Conservation (phyloP, 768 basidiomycete genomes). For the Podaxis rugospora region DNA sequence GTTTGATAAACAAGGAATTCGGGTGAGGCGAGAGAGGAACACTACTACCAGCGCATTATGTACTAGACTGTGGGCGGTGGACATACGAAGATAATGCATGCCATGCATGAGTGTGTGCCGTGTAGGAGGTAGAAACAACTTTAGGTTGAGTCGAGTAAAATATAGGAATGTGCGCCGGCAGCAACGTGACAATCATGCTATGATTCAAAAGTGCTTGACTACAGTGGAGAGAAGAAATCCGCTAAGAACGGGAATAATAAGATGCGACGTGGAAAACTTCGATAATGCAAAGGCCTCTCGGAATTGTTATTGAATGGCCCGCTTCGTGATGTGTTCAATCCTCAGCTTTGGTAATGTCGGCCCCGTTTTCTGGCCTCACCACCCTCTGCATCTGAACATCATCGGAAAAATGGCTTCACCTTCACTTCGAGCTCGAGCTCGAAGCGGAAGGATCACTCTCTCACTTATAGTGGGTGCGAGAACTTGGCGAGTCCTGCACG, state of each 20-base stretch:
- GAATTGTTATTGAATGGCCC: too few relatives aligned
- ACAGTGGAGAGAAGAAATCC: background rate
- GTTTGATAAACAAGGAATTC: background rate
- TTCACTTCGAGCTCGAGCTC: conserved; percentile 35
- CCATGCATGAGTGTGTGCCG: background rate
- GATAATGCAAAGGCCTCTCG: background rate
- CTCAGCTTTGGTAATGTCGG: conserved; percentile 15
- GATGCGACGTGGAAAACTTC: conserved; percentile 4
- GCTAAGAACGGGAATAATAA: background rate
- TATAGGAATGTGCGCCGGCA: background rate
- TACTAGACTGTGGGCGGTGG: background rate
- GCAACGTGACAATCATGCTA: conserved; percentile 9
- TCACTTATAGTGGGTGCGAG: conserved; percentile 28
- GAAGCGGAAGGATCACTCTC: conserved; percentile 37
- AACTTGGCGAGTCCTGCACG: background rate
- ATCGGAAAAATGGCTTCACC: conserved; percentile 34
- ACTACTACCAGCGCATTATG: background rate
- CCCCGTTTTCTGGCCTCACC: conserved; percentile 27
- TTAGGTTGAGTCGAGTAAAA: background rate
- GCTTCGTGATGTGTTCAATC: background rate
- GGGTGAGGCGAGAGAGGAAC: background rate
- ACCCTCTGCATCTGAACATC: conserved; percentile 24
- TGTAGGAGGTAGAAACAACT: background rate
- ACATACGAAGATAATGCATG: background rate
- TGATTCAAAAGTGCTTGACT: background rate